A percentile compares a stretch with the other conserved stretches of the same genome.
Evolutionary conservation across 2,329 filamentous ascomycete genomes (phyloP).

Genomic region (Coleophoma crateriformis): DNA sequence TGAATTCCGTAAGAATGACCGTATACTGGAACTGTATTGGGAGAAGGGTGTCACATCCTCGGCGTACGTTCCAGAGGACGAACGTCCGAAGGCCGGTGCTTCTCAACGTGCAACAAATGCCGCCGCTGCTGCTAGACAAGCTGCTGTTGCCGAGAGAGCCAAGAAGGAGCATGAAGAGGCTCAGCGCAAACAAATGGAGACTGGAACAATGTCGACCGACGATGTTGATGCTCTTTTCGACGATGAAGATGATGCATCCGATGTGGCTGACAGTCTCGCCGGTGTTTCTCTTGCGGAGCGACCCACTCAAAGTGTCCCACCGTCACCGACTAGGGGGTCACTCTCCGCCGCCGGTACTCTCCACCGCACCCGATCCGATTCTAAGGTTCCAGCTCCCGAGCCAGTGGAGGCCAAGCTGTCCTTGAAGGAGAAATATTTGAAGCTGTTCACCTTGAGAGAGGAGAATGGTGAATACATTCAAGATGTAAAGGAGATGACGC

Average conservation of each 20-base stretch:
- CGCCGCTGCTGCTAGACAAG: conserved; percentile 70
- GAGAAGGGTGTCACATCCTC: conserved; percentile 98
- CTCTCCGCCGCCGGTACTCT: conserved; percentile 60
- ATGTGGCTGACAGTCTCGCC: conserved; percentile 85
- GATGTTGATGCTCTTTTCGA: conserved; percentile 95
- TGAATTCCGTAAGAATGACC: conserved; percentile 96
- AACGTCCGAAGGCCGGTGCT: conserved; percentile 78
- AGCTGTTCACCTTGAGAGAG: conserved; percentile 83
- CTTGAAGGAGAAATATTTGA: conserved; percentile 95
- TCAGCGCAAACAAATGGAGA: conserved; percentile 88
- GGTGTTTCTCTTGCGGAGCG: conserved; percentile 86
- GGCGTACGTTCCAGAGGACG: conserved; percentile 92
- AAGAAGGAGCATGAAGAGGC: conserved; percentile 87
- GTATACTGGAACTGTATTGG: conserved; percentile 95
- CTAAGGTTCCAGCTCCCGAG: conserved; percentile 75
- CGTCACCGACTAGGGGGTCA: conserved; percentile 76
- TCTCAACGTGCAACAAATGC: conserved; percentile 71
- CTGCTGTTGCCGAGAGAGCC: conserved; percentile 74
- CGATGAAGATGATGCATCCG: conserved; percentile 75
- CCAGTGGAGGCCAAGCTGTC: conserved; percentile 73
- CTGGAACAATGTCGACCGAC: conserved; percentile 87
- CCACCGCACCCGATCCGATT: conserved; percentile 88
- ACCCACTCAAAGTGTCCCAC: conserved; percentile 90
- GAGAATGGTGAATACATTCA: conserved; percentile 95
- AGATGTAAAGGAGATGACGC: conserved; percentile 95